Conservation (phyloP, 2,329 filamentous ascomycete genomes). For the Sclerotinia trifoliorum region DNA sequence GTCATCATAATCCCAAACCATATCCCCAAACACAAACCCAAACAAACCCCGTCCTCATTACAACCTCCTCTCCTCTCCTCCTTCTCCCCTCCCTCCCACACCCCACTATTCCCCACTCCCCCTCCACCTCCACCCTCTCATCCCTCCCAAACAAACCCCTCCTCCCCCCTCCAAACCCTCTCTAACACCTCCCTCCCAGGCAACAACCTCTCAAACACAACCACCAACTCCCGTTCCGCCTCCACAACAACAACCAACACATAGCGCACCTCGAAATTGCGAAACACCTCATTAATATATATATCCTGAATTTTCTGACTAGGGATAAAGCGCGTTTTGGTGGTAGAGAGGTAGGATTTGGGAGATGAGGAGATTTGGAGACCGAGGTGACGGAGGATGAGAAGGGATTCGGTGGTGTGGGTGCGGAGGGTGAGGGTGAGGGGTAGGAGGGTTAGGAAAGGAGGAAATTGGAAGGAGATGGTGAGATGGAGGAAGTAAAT, state of each 20-base stretch:
- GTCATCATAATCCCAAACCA: background rate
- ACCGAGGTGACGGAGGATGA: slow-evolving; percentile 84
- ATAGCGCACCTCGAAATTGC: slow-evolving; percentile 84
- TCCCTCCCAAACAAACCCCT: slow-evolving; percentile 76
- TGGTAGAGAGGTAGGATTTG: slow-evolving; percentile 61
- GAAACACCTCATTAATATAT: slow-evolving; percentile 92
- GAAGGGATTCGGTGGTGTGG: slow-evolving; percentile 73
- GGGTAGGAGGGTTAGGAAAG: slow-evolving; percentile 43
- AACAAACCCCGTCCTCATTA: background rate
- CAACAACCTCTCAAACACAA: slow-evolving; percentile 86
- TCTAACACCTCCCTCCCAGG: slow-evolving; percentile 75
- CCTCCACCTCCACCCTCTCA: slow-evolving; percentile 37
- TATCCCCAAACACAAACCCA: background rate
- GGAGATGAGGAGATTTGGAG: slow-evolving; percentile 81
- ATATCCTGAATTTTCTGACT: slow-evolving; percentile 91
- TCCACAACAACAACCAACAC: slow-evolving; percentile 89
- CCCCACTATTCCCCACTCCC: slow-evolving; percentile 25
- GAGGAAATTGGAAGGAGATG: slow-evolving; percentile 40
- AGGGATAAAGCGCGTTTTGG: slow-evolving; percentile 76
- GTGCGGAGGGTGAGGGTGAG: slow-evolving; percentile 46
- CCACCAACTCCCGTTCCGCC: slow-evolving; percentile 81
- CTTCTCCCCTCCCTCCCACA: slow-evolving; percentile 12
- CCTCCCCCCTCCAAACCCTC: slow-evolving; percentile 83
- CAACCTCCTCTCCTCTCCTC: background rate
- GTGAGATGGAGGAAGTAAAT: no score